Conservation (phyloP, 805 yeast genomes). For the Starmerella etchellsii region DNA sequence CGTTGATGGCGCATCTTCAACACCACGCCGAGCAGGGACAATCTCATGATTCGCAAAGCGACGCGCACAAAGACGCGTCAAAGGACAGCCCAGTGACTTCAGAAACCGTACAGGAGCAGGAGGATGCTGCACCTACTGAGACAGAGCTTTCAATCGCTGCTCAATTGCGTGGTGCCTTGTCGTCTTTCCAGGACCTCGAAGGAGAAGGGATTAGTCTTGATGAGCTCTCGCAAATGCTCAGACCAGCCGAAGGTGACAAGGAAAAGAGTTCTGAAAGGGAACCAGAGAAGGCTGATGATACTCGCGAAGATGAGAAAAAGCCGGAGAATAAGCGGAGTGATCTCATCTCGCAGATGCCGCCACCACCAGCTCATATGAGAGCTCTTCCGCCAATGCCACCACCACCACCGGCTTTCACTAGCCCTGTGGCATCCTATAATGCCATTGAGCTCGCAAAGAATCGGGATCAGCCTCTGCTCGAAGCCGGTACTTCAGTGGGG, state of each 20-base stretch:
- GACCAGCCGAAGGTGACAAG: neutral
- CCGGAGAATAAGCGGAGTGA: neutral
- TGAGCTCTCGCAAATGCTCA: slow-evolving; percentile 5
- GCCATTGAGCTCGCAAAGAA: slow-evolving; percentile 2
- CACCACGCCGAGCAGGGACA: slow-evolving; percentile 16
- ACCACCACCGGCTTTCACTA: slow-evolving; percentile 17
- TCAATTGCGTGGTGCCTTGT: slow-evolving; percentile 22
- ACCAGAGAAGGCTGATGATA: neutral
- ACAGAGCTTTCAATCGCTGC: slow-evolving; percentile 18
- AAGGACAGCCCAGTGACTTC: neutral
- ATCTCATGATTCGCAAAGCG: too few relatives aligned
- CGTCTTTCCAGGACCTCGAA: slow-evolving; percentile 17
- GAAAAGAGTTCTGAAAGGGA: neutral
- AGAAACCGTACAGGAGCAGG: neutral
- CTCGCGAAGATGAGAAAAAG: neutral
- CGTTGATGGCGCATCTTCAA: slow-evolving; percentile 21
- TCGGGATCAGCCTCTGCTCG: neutral
- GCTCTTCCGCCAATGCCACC: slow-evolving; percentile 19
- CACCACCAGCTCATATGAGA: slow-evolving; percentile 11
- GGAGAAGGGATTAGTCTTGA: slow-evolving; percentile 6
- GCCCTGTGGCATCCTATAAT: slow-evolving; percentile 11
- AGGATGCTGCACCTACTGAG: neutral
- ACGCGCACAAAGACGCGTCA: neutral
- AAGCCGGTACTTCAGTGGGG: too few relatives aligned
- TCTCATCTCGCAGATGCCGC: slow-evolving; percentile 13